These are phyloP conservation scores for Capillidium rhysosporum DNA, from an alignment of 371 early-diverging fungal species.

Conservation along the genomic window DNA sequence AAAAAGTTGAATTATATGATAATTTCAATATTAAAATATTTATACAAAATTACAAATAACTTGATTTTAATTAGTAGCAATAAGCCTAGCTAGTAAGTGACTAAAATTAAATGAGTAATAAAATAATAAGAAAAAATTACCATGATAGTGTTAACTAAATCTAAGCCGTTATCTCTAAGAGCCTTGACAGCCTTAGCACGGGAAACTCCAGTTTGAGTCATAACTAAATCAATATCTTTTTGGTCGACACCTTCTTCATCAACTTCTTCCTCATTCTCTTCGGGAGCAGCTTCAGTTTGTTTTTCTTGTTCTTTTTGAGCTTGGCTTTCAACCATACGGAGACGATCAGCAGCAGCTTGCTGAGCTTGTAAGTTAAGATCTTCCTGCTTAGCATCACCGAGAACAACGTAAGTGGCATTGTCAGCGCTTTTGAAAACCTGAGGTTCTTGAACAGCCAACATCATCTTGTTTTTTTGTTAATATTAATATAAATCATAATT, in stretches of 20 bases:
- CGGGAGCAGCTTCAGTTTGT: constrained; percentile 22
- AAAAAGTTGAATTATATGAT: too few relatives aligned
- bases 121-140: constrained; percentile 1
- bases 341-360: constrained; percentile 36
- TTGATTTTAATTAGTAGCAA: too few relatives aligned
- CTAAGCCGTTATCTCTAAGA: constrained; percentile 64
- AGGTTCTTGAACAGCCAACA: constrained; percentile 74
- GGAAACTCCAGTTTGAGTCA: constrained; percentile 71
- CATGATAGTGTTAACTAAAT: constrained; percentile 94
- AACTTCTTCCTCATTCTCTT: constrained; percentile 24
- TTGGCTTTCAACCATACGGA: constrained; percentile 12
- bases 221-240: constrained; percentile 86
- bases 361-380: constrained; percentile 61
- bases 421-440: constrained; percentile 81
- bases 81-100: too few relatives aligned
- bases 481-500: not conserved
- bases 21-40: too few relatives aligned
- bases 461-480: constrained; percentile 20
- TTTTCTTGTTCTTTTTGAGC: constrained; percentile 20
- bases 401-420: constrained; percentile 89
- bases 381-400: constrained; percentile 86
- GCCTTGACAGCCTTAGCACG: constrained; percentile 86
- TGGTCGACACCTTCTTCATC: constrained; percentile 60
- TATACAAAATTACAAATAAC: too few relatives aligned
- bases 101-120: not conserved